Evolutionary conservation across 495 filamentous ascomycete genomes (phyloP), one percentile per base, ranked within the genome.

Genomic region (Hypoxylon trugodes): DNA sequence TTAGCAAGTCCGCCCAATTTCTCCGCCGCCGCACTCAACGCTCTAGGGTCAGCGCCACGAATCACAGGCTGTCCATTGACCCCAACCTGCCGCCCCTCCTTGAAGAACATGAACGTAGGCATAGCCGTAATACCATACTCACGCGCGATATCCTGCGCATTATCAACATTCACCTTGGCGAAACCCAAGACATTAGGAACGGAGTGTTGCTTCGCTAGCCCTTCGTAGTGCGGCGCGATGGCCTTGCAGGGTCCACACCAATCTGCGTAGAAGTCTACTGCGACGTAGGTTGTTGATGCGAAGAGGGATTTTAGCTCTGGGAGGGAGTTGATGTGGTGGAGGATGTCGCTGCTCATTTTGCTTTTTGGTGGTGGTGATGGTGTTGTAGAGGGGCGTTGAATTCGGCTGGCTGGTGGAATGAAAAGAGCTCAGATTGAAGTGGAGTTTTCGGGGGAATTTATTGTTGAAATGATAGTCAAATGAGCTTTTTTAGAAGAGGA

Each of bases 51-150:
- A 3, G 76, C 77, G 28, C 77, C 77, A 19, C 63, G 68, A 18
- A 79, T 71, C 52, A 60, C 40, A 1, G 48, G 58, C 63, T 72
- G 62, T 12, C 72, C 91, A 58, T 88, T 88, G 47, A 80, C 79
- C 28, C 91, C 81, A 47, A 84, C 81, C 55, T 86, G 81, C 48
- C 83, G 75, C 57, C 88, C 85, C 52, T 88, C 84, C 72, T 91
- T 87, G 79, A 97, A 90, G 66, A 96, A 85, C 50, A 96, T 77
- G 78, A 97, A 96, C 35, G 90, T 92, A 0, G 93, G 93, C 82
- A 91, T 87, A 25, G 86, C 87, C 52, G 69, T 67, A 24, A 88
- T 70, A 37, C 73, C 72, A 59, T 81, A 82, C 35, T 69, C 59
- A 15, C 71, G 30, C 6, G 84, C 79, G 26, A 82, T 64, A 15